phyloP scores from a whole-genome alignment of 2,329 filamentous ascomycete genomes.

The Aphanocladium album region DNA sequence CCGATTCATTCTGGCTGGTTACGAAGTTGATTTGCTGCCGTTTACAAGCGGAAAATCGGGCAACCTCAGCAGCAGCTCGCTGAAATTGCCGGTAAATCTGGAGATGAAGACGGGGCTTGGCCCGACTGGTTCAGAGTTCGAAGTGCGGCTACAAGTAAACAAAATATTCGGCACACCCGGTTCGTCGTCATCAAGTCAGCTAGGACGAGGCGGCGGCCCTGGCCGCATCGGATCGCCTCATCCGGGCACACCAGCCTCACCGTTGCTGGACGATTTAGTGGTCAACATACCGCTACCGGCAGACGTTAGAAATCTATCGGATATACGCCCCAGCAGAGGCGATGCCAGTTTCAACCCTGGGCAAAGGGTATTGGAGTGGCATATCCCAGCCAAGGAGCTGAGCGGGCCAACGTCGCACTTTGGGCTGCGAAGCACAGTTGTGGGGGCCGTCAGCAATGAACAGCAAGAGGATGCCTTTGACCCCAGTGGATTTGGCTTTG shows the following conservation, averaged over 20 bases:
- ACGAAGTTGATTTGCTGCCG: slow-evolving; percentile 87
- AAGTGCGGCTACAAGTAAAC: slow-evolving; percentile 71
- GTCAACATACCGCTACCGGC: slow-evolving; percentile 75
- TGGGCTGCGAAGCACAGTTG: slow-evolving; percentile 72
- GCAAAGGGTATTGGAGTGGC: slow-evolving; percentile 74
- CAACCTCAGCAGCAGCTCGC: slow-evolving; percentile 51
- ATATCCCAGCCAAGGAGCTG: slow-evolving; percentile 72
- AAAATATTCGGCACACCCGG: slow-evolving; percentile 51
- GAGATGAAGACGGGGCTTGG: slow-evolving; percentile 81
- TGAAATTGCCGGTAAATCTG: slow-evolving; percentile 77
- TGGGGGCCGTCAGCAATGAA: slow-evolving; percentile 53
- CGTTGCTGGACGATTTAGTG: slow-evolving; percentile 67
- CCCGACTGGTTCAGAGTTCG: slow-evolving; percentile 72
- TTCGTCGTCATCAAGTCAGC: slow-evolving; percentile 27
- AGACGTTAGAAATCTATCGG: slow-evolving; percentile 75
- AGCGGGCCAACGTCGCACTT: slow-evolving; percentile 62
- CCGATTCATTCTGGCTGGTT: slow-evolving; percentile 86
- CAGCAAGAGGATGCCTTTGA: slow-evolving; percentile 46
- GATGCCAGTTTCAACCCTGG: slow-evolving; percentile 77
- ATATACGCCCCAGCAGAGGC: slow-evolving; percentile 74
- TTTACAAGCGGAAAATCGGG: slow-evolving; percentile 55
- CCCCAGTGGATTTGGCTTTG: slow-evolving; percentile 48
- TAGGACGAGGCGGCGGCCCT: slow-evolving; percentile 39
- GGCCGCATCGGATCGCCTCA: slow-evolving; percentile 37
- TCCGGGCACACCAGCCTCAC: slow-evolving; percentile 52